Evolutionary conservation across 148 eudicot species (phyloP).

Genomic region (Mesembryanthemum crystallinum): DNA sequence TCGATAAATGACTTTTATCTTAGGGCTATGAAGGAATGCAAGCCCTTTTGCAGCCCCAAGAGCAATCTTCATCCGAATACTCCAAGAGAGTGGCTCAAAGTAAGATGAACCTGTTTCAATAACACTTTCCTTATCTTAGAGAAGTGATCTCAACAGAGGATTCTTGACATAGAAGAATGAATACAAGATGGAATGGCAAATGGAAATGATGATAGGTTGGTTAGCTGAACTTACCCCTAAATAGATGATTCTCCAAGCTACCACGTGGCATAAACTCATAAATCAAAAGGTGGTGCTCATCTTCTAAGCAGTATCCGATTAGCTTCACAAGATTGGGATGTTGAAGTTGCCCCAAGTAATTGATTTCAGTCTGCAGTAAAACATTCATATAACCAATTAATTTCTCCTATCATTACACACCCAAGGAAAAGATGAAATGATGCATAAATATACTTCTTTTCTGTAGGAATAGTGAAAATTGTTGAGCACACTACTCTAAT

Average conservation of each 20-base stretch:
- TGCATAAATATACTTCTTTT: too few relatives aligned
- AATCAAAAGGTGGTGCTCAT: constrained; percentile 76
- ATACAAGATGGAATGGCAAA: not conserved
- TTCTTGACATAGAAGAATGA: not conserved
- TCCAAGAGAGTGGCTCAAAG: constrained; percentile 73
- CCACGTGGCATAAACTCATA: constrained; percentile 85
- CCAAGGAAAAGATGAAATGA: not conserved
- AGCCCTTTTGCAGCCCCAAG: constrained; percentile 91
- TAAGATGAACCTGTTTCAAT: constrained; percentile 51
- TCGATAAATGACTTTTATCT: constrained; percentile 74
- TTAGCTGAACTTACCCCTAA: constrained; percentile 56
- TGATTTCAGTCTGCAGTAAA: constrained; percentile 66
- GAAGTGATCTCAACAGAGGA: not conserved
- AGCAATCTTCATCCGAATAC: constrained; percentile 67
- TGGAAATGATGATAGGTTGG: not conserved
- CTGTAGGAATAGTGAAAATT: too few relatives aligned
- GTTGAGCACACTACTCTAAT: too few relatives aligned
- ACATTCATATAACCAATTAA: constrained; percentile 11
- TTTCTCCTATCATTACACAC: not conserved
- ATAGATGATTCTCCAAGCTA: constrained; percentile 83
- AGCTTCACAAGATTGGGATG: constrained; percentile 81
- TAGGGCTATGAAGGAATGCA: constrained; percentile 78
- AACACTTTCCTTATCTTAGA: constrained; percentile 19
- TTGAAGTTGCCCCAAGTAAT: constrained; percentile 67
- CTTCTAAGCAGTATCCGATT: constrained; percentile 81